phyloP scores from a whole-genome alignment of 495 filamentous ascomycete genomes.

The Aspergillus egyptiacus region DNA sequence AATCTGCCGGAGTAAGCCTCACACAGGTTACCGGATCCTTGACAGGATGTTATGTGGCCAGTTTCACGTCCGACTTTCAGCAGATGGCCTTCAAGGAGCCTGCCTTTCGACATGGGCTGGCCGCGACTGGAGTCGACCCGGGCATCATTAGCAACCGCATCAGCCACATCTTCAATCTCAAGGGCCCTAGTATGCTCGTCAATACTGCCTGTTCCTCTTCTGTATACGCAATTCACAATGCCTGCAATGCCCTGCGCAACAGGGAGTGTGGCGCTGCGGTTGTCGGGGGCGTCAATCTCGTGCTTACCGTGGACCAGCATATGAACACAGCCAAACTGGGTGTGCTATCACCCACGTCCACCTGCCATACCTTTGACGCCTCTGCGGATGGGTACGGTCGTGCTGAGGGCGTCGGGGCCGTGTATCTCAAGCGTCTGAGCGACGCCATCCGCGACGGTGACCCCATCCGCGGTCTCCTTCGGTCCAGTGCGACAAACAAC shows the following conservation, averaged over 20 bases:
- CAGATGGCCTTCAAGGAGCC: conserved; percentile 16
- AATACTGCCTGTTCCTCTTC: conserved; percentile 36
- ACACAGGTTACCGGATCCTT: conserved; percentile 5
- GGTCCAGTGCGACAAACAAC: conserved; percentile 24
- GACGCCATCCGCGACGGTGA: conserved; percentile 28
- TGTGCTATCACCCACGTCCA: conserved; percentile 14
- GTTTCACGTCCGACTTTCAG: conserved; percentile 19
- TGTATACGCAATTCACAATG: conserved; percentile 28
- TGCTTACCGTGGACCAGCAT: conserved; percentile 17
- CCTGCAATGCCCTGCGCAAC: conserved; percentile 18
- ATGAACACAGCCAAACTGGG: conserved; percentile 19
- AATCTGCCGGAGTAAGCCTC: conserved; percentile 1
- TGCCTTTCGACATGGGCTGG: conserved; percentile 8
- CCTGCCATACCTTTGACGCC: conserved; percentile 51
- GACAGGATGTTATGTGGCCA: conserved; percentile 16
- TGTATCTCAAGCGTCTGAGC: conserved; percentile 25
- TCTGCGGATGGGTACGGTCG: conserved; percentile 27
- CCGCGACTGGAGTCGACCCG: conserved; percentile 5
- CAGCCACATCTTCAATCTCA: conserved; percentile 32
- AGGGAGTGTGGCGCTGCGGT: conserved; percentile 33
- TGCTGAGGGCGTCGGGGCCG: conserved; percentile 31
- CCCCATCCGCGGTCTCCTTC: conserved; percentile 33
- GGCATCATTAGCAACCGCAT: conserved; percentile 29
- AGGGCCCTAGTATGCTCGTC: conserved; percentile 22
- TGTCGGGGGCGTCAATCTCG: conserved; percentile 34